Evolutionary conservation across 2,329 filamentous ascomycete genomes (phyloP).

Genomic region (Stagonosporopsis tanaceti): DNA sequence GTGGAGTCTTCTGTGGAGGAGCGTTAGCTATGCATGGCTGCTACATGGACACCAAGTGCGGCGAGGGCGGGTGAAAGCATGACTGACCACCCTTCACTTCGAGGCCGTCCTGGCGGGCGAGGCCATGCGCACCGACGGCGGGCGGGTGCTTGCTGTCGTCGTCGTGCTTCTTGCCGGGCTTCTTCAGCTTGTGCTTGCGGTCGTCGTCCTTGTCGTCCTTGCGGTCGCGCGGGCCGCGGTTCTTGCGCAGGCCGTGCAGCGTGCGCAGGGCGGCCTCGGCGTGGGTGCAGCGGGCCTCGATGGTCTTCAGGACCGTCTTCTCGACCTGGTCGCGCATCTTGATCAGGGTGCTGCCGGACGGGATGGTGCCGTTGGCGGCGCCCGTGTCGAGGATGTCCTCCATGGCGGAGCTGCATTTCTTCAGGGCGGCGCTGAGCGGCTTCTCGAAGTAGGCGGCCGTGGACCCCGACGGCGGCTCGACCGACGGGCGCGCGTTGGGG

Average conservation of each 20-base stretch:
- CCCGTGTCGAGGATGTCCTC: constrained; percentile 74
- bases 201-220: constrained; percentile 59
- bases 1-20: constrained; percentile 45
- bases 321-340: constrained; percentile 72
- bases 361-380: constrained; percentile 59
- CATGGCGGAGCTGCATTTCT: constrained; percentile 67
- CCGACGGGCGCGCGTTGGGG: constrained; percentile 60
- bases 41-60: background rate
- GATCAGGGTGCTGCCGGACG: constrained; percentile 70
- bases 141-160: constrained; percentile 68
- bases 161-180: constrained; percentile 83
- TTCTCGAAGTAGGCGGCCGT: constrained; percentile 71
- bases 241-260: constrained; percentile 71
- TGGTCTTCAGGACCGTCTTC: constrained; percentile 55
- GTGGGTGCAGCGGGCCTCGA: constrained; percentile 64
- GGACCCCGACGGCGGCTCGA: constrained; percentile 41
- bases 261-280: constrained; percentile 79
- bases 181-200: constrained; percentile 54
- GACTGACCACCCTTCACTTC: constrained; percentile 43
- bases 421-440: constrained; percentile 60
- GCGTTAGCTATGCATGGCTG: no score
- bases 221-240: constrained; percentile 62
- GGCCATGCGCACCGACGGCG: constrained; percentile 68
- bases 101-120: constrained; percentile 70
- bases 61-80: constrained; percentile 12